Conservation (phyloP, 768 basidiomycete genomes). For the Tulasnella calospora region DNA sequence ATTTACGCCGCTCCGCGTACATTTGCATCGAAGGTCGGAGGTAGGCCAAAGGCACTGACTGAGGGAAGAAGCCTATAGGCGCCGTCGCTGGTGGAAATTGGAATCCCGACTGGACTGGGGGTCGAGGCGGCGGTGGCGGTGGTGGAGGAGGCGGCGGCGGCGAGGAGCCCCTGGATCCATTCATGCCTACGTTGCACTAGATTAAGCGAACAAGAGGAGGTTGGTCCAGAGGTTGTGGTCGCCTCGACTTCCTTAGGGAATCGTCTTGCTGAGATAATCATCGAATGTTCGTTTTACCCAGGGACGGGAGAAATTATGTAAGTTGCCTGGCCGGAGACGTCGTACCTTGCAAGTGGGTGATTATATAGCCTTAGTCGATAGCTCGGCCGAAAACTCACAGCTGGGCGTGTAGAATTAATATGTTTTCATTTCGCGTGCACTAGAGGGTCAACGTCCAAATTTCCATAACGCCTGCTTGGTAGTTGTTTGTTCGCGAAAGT, state of each 20-base stretch:
- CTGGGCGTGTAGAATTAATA: no score
- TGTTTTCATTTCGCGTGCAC: no score
- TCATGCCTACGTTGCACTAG: not conserved
- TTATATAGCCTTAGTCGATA: not conserved
- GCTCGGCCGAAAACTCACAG: no score
- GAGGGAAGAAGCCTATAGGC: not conserved
- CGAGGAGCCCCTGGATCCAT: not conserved
- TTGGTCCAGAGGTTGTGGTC: not conserved
- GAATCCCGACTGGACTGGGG: not conserved
- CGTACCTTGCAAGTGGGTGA: not conserved
- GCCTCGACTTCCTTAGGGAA: not conserved
- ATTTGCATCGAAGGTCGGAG: conserved; percentile 5
- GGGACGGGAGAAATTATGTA: not conserved
- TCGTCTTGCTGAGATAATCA: not conserved
- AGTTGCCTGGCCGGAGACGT: not conserved
- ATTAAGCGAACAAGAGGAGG: not conserved
- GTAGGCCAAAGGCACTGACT: not conserved
- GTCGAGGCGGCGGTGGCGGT: not conserved
- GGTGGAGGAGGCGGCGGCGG: not conserved
- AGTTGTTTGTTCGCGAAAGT: no score
- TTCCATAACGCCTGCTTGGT: no score
- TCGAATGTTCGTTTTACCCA: not conserved
- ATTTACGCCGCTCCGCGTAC: conserved; percentile 1
- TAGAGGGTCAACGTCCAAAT: no score
- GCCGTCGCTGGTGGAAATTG: conserved; percentile 1